Base-by-base conservation (phyloP, 2,329 filamentous ascomycete species). In the Penicillium sp. region DNA sequence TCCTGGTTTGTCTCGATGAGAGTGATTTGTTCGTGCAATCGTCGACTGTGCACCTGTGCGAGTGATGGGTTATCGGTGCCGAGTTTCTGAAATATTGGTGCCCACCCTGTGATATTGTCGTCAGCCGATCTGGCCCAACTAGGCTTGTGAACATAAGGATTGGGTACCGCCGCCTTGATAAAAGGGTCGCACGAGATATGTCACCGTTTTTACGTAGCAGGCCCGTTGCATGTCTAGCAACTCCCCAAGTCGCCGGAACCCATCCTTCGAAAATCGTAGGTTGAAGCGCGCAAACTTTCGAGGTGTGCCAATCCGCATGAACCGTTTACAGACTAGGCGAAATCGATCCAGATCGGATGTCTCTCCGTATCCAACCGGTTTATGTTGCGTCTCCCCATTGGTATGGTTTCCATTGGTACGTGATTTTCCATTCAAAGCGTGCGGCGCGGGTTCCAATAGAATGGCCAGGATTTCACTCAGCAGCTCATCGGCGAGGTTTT, bases 1-100 rank as follows among this genome's bases (percentile, higher is more conserved):
- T 88, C 85, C 59, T 81, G 76, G 50, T 78, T 71, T 3, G 76
- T 77, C 37, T 76, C 70, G 52, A 86, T 72, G 43, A 88, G 78
- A 19, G 78, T 74, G 10, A 57, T 67, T 60, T 77, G 75, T 33
- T 77, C 74, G n/a, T 67, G 66, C 8, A 76, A 60, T 27, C 75
- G 71, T 21, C 57, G 61, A 26, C 62, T 59, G 59, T 75, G 73
- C 47, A 71, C 35, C 50, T 67, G 57, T n/a, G 66, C 63, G 23
- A 70, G 54, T 29, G 64, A 42, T 10, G 63, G 58, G 26, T 68
- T 57, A 39, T 68, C 54, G 26, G 50, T 43, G 53, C 53, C 62
- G 14, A 72, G 55, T 2, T 54, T 53, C 29, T 58, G 59, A 10
- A 74, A 57, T 23, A 70, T 58, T 35, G 55, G 58, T 23, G 60